A percentile compares a stretch with the other conserved stretches of the same genome.
phyloP scores from a whole-genome alignment of 495 filamentous ascomycete species.

The Physcia stellaris region DNA sequence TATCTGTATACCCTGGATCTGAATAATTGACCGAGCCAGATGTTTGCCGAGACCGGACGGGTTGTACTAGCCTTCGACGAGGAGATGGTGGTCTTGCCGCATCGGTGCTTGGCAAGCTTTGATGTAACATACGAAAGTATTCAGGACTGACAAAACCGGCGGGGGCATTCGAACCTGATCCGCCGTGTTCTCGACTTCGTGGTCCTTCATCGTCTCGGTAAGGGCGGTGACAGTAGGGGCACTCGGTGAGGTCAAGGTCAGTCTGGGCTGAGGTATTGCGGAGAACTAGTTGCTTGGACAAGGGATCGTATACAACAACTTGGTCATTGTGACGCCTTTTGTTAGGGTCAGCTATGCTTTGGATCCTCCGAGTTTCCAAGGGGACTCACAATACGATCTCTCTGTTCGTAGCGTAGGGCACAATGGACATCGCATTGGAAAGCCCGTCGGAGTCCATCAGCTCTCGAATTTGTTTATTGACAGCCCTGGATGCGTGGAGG shows the following conservation, averaged over 20 bases:
- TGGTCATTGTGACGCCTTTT: slow-evolving; percentile 78
- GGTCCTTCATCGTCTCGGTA: slow-evolving; percentile 39
- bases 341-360: background rate
- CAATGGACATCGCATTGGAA: no score
- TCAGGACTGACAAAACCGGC: slow-evolving; percentile 72
- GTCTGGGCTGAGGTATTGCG: slow-evolving; percentile 41
- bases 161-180: slow-evolving; percentile 24
- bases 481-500: no score
- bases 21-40: slow-evolving; percentile 16
- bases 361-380: background rate
- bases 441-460: no score
- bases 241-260: slow-evolving; percentile 46
- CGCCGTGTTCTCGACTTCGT: slow-evolving; percentile 25
- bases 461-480: no score
- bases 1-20: slow-evolving; percentile 37
- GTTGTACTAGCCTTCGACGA: slow-evolving; percentile 36
- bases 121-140: slow-evolving; percentile 87
- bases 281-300: slow-evolving; percentile 73
- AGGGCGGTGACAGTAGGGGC: slow-evolving; percentile 79
- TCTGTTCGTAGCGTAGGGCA: slow-evolving; percentile 23
- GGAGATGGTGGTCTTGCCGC: slow-evolving; percentile 37
- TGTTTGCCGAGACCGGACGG: slow-evolving; percentile 24
- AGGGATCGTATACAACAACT: slow-evolving; percentile 78
- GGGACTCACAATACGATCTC: slow-evolving; percentile 36
- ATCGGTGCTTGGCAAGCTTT: slow-evolving; percentile 38